Percentiles rank a stretch among this genome's conserved stretches.
Evolutionary conservation across 441 rosid species (phyloP).

Genomic region (Bruguiera hainesii): DNA sequence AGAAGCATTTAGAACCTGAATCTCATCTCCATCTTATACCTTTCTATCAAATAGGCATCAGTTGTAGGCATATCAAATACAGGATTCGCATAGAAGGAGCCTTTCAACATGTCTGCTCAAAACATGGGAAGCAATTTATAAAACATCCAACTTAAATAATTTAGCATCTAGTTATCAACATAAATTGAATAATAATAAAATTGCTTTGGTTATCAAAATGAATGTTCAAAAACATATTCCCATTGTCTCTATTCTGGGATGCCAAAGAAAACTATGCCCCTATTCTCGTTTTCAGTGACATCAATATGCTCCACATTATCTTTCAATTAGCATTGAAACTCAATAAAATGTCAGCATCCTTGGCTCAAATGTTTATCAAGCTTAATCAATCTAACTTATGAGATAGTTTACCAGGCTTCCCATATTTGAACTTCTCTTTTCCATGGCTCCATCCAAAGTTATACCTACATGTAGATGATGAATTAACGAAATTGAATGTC

Average conservation of each 20-base stretch:
- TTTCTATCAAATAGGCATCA: constrained; percentile 39
- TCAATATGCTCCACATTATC: neutral
- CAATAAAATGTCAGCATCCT: neutral
- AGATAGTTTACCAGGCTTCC: constrained; percentile 66
- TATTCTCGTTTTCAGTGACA: neutral
- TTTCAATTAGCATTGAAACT: neutral
- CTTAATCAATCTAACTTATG: constrained; percentile 5
- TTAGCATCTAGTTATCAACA: neutral
- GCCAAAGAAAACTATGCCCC: too few relatives aligned
- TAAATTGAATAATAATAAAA: neutral
- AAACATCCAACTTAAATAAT: constrained; percentile 6
- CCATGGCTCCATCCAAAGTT: constrained; percentile 99
- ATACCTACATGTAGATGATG: constrained; percentile 45
- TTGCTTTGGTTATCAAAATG: neutral
- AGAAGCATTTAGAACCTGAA: constrained; percentile 13
- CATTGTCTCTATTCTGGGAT: too few relatives aligned
- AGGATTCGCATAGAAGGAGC: constrained; percentile 91
- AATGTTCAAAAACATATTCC: too few relatives aligned
- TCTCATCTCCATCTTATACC: constrained; percentile 41
- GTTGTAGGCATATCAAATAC: constrained; percentile 70
- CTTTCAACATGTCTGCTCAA: constrained; percentile 70
- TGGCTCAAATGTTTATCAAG: neutral
- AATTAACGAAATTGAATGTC: constrained; percentile 1
- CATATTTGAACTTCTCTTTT: constrained; percentile 91
- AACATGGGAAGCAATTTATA: constrained; percentile 8